These are phyloP conservation scores for Syzygium jambos DNA, from an alignment of 345 rosid species.

Conservation along the genomic window DNA sequence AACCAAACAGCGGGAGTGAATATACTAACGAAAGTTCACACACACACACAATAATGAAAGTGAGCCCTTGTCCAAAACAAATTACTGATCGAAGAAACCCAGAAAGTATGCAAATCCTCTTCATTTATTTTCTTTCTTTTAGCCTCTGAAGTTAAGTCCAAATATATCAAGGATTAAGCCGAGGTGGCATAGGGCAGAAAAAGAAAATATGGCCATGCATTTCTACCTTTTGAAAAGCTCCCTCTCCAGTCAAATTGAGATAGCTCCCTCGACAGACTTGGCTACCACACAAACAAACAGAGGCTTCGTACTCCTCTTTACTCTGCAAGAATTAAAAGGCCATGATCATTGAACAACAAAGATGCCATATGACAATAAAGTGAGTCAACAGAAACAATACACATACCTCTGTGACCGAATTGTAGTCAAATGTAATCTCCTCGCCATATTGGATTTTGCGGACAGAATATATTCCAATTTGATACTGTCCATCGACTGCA, in stretches of 20 bases:
- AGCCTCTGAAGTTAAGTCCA: background rate
- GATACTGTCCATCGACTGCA: slow-evolving; percentile 97
- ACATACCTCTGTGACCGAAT: slow-evolving; percentile 94
- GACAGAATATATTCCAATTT: slow-evolving; percentile 88
- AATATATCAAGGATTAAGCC: background rate
- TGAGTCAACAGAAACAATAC: slow-evolving; percentile 1
- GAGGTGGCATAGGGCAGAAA: background rate
- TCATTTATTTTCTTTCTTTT: background rate
- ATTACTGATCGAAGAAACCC: background rate
- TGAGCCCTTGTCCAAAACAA: background rate
- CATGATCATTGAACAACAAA: background rate
- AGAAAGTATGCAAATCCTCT: background rate
- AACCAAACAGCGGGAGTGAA: background rate
- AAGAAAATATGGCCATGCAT: background rate
- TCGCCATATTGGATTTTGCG: slow-evolving; percentile 80
- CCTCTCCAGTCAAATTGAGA: slow-evolving; percentile 98
- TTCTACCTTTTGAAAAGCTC: slow-evolving; percentile 87
- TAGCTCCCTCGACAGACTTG: slow-evolving; percentile 99
- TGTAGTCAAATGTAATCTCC: slow-evolving; percentile 97
- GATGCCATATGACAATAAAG: background rate
- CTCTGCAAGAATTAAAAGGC: slow-evolving; percentile 49
- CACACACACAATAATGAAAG: background rate
- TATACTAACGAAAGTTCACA: background rate
- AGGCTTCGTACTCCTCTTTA: slow-evolving; percentile 99
- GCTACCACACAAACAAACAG: slow-evolving; percentile 99